A percentile compares a stretch with the other conserved stretches of the same genome.
These are phyloP conservation scores for Excoecaria agallocha DNA, from an alignment of 345 rosid genomes.

Conservation along the genomic window DNA sequence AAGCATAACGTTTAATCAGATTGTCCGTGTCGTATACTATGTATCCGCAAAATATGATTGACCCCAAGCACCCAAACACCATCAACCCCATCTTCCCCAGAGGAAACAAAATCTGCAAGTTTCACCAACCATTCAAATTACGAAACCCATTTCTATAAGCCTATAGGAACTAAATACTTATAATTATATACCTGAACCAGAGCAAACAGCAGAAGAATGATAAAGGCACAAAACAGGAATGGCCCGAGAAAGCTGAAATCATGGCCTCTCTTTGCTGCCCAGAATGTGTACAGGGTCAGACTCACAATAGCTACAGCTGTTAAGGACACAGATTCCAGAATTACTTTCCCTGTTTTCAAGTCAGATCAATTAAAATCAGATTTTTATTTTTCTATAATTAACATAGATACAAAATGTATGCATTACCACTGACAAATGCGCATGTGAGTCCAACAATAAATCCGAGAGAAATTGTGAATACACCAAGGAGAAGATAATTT, in stretches of 20 bases:
- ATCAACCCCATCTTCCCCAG: constrained; percentile 55
- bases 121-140: neutral
- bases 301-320: constrained; percentile 53
- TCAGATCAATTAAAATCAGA: neutral
- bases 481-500: constrained; percentile 2
- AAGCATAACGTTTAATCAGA: constrained; percentile 21
- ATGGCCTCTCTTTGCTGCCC: constrained; percentile 81
- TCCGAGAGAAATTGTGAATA: constrained; percentile 4
- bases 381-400: neutral
- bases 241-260: constrained; percentile 86
- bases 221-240: constrained; percentile 59
- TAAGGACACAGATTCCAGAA: constrained; percentile 56
- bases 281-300: constrained; percentile 74
- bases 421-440: constrained; percentile 11
- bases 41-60: constrained; percentile 57
- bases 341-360: constrained; percentile 53
- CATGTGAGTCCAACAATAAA: constrained; percentile 2
- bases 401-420: neutral
- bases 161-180: no score
- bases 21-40: constrained; percentile 21
- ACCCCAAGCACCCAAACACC: constrained; percentile 64
- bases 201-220: constrained; percentile 54
- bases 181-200: constrained; percentile 55
- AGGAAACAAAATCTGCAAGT: constrained; percentile 62
- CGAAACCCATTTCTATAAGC: neutral